These are phyloP conservation scores for Starmerella floricola DNA, from an alignment of 805 yeast species.

Conservation along the genomic window DNA sequence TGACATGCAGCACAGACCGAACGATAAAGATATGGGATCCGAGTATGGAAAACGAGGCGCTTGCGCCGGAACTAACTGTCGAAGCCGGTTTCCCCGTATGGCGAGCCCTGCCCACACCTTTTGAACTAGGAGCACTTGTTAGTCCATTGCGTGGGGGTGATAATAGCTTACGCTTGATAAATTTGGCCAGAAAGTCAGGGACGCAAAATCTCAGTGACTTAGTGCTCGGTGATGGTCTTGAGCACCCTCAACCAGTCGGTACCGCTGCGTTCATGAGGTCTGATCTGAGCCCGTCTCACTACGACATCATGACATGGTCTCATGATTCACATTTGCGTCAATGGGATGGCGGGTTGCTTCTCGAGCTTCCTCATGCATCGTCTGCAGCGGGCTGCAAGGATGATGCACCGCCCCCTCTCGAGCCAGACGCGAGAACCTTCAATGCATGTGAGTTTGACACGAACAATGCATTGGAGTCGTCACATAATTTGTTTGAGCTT, in stretches of 20 bases:
- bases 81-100: slow-evolving; percentile 74
- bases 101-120: slow-evolving; percentile 78
- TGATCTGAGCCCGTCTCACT: slow-evolving; percentile 48
- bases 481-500: slow-evolving; percentile 9
- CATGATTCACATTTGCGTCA: slow-evolving; percentile 72
- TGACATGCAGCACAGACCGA: slow-evolving; percentile 78
- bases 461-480: no score
- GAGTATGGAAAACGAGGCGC: slow-evolving; percentile 23
- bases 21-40: slow-evolving; percentile 66
- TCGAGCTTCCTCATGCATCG: slow-evolving; percentile 15
- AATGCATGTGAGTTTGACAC: slow-evolving; percentile 12
- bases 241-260: slow-evolving; percentile 69
- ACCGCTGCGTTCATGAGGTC: slow-evolving; percentile 81
- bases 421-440: slow-evolving; percentile 2
- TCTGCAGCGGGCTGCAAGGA: slow-evolving; percentile 19
- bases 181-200: slow-evolving; percentile 12
- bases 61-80: slow-evolving; percentile 45
- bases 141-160: slow-evolving; percentile 86
- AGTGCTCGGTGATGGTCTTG: slow-evolving; percentile 33
- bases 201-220: slow-evolving; percentile 31
- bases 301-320: slow-evolving; percentile 89
- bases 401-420: slow-evolving; percentile 9
- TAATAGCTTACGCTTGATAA: slow-evolving; percentile 44
- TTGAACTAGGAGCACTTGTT: slow-evolving; percentile 76
- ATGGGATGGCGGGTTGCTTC: slow-evolving; percentile 40